Base-by-base conservation (phyloP, 371 early-diverging fungal species). In the Haplosporangium sp. region DNA sequence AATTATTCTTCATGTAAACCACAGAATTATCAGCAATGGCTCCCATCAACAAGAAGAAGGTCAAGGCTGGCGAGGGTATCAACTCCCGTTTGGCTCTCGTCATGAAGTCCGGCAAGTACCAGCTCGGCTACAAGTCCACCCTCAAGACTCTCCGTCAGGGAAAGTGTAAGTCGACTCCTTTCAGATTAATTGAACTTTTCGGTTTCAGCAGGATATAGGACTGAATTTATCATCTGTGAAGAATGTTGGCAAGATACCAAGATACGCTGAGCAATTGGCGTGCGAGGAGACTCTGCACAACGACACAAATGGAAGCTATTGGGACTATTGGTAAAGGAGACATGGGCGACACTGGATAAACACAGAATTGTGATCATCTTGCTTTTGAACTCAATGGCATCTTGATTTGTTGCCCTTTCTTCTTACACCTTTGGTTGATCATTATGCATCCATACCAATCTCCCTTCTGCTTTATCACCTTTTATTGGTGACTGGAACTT, bases 71-170 rank as follows among this genome's bases (percentile, higher is more conserved):
- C 65, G 98, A 99, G 89, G 91, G 91, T 87, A 97, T 99, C 93
- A 98, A 98, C 95, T 91, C 96, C 81, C 94, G 97, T 83, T 92
- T 99, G 83, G 95, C 95, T 73, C 94, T 99, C 70, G 99, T 98
- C 79, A 97, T 96, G 96, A 98, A 98, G 95, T 93, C 94, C 85
- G 99, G 99, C 83, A 98, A 98, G 91, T 94, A 94, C 90, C 87
- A 92, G 77, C 93, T 99, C 67, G 99, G 99, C 65, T 96, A 97
- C 95, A 96, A 96, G 92, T 93, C 95, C 75, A 97, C 98, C 83
- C 92, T 99, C 85, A 96, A 97, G 93, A 89, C 94, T 70, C 87
- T 99, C 80, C 95, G 99, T 81, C 91, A 93, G 81, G 98, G 98
- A 84, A 98, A 97, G 92, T 89, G 95, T 94, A 92, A 84, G 89